Base-by-base conservation (phyloP, 352 stramenopile genomes). In the Globisporangium camurandrum region DNA sequence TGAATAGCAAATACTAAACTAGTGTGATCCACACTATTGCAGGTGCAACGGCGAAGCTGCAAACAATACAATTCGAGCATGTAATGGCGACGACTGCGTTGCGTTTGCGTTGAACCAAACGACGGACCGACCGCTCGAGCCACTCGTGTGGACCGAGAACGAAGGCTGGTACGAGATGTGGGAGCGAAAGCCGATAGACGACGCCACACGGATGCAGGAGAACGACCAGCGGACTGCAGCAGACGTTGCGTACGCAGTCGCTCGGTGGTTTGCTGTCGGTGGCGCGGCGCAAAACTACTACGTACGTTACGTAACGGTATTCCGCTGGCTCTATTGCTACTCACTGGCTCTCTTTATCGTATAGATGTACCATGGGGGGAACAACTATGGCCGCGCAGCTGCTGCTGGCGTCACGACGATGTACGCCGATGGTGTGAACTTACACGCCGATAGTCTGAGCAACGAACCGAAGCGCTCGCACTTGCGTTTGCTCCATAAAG, bases 321-420 rank as follows among this genome's bases (percentile, higher is more conserved):
- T 9, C 37, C 33, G 33, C 37, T 24, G 16, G 19, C 5, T 9
- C 10, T 7, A 27, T 26, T 23, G 19, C 24, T 20, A 22, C 16
- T 28, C 38, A 26, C 30, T 51, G 20, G 30, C 20, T 34, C 16
- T 33, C 9, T 48, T 40, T n/a, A n/a, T n/a, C 22, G 16, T 46
- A 19, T 11, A 88, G 73, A 88, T 88, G 76, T 88, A 88, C 41
- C 69, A 88, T 34, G 76, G 76, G 17, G 76, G 76, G 6, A 88
- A 88, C 62, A 88, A 88, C 47, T 88, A 83, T 41, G 76, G 76
- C 2, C 74, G 76, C 27, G 61, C 56, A 27, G 69, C 76, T 1
- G 68, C 76, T 10, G 76, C 73, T 19, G 73, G 73, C n/a, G 76
- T 88, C 38, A 74, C 76, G 4, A 88, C 71, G 4, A 86, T 75